Base-by-base conservation (phyloP, 768 basidiomycete genomes). In the Mycena alexandri region DNA sequence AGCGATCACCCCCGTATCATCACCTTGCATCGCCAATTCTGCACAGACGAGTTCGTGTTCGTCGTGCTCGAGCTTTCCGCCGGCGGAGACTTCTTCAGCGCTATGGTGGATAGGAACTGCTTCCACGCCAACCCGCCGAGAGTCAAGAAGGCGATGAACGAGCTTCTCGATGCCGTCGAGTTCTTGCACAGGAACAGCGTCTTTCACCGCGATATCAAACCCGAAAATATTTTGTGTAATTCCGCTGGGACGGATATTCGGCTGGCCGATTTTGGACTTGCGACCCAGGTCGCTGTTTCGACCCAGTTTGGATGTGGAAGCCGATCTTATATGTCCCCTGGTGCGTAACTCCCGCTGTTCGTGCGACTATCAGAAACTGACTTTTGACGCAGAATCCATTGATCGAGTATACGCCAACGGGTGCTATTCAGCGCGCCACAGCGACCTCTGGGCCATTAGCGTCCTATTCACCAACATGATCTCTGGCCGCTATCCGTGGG, bases 211-310 rank as follows among this genome's bases (percentile, higher is more conserved):
- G 89, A 90, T 67, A 80, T 90, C 59, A 90, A 90, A 76, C 89
- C 89, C 0, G 89, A 89, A 71, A 88, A 83, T 71, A 74, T 88
- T 24, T 81, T 94, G 21, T 79, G 94, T 65, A 89, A 89, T 72
- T 34, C 44, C 25, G 61, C 25, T n/a, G 84, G 86, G 14, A 69
- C 75, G 61, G 76, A 72, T 54, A 79, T 87, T 48, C 79, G 79
- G 57, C 76, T 89, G 54, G 83, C 85, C 13, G 87, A 89, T 72
- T 89, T 89, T 79, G 88, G 88, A 7, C 77, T 88, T 8, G 78
- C 79, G 2, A 83, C 81, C 14, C 61, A 63, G 57, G 33, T 52
- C 8, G n/a, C 17, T 6, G 24, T 59, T 19, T 63, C 61, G 16
- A 42, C 14, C 1, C 42, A 59, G 22, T 68, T 63, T 54, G 67